Evolutionary conservation across 2,329 filamentous ascomycete genomes (phyloP).

Genomic region (Cladosporium sp.): DNA sequence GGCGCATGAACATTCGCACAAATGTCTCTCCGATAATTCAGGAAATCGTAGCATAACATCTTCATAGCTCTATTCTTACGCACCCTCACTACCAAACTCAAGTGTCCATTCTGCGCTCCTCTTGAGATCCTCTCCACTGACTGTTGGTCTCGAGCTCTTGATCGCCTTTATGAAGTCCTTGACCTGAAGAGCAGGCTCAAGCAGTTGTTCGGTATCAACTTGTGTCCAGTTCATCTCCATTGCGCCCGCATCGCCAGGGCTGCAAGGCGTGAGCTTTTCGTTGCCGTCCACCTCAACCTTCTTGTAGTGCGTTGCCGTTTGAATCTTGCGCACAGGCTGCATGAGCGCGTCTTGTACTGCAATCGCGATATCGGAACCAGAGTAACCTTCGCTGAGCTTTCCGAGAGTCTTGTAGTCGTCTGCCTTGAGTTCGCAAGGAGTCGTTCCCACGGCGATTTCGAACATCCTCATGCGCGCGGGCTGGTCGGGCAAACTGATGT

Average conservation of each 20-base stretch:
- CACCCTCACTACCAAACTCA: constrained; percentile 78
- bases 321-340: constrained; percentile 95
- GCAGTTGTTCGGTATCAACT: constrained; percentile 77
- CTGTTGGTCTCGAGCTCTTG: constrained; percentile 83
- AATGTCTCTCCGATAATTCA: not conserved
- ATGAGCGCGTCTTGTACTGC: constrained; percentile 95
- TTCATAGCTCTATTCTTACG: constrained; percentile 6
- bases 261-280: constrained; percentile 82
- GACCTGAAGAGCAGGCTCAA: constrained; percentile 81
- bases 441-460: constrained; percentile 89
- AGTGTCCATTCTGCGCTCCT: constrained; percentile 90
- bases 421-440: constrained; percentile 77
- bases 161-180: constrained; percentile 95
- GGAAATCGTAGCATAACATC: not conserved
- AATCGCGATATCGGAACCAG: constrained; percentile 92
- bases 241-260: constrained; percentile 81
- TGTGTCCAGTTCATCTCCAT: constrained; percentile 94
- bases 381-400: constrained; percentile 86
- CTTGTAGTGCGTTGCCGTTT: constrained; percentile 97
- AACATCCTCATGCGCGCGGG: constrained; percentile 93
- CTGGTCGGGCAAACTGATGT: constrained; percentile 88
- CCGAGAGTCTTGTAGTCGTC: constrained; percentile 80
- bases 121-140: constrained; percentile 81
- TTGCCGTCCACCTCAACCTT: constrained; percentile 70
- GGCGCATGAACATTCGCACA: not conserved